Conservation (phyloP, 1,284 basidiomycete species). For the Marasmius fiardii region DNA sequence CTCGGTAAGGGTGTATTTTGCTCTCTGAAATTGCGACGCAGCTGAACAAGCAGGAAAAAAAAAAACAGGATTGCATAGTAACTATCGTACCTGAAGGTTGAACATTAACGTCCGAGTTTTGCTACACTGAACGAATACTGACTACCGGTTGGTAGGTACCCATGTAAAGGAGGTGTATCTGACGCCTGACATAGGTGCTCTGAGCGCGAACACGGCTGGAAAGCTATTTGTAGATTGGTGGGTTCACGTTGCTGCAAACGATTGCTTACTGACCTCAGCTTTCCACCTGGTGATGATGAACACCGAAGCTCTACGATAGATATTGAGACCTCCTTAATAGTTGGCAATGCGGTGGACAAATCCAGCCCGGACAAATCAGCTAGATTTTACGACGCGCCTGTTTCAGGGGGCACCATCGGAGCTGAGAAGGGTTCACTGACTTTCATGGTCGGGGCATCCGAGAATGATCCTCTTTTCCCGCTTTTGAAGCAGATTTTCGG, state of each 20-base stretch:
- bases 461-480: slow-evolving; percentile 26
- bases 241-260: background rate
- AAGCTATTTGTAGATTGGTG: slow-evolving; percentile 40
- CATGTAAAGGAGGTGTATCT: slow-evolving; percentile 35
- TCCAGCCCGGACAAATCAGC: slow-evolving; percentile 18
- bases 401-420: slow-evolving; percentile 36
- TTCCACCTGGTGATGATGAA: no score
- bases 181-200: slow-evolving; percentile 26
- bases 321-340: slow-evolving; percentile 27
- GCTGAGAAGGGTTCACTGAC: slow-evolving; percentile 33
- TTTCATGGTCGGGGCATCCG: slow-evolving; percentile 33
- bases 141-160: slow-evolving; percentile 21
- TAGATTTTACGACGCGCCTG: slow-evolving; percentile 34
- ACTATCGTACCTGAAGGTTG: slow-evolving; percentile 39
- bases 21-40: background rate
- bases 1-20: slow-evolving; percentile 24
- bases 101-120: background rate
- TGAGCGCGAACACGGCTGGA: slow-evolving; percentile 29
- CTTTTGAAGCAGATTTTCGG: slow-evolving; percentile 27
- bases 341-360: slow-evolving; percentile 25
- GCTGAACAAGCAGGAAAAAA: no score
- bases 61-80: slow-evolving; percentile 31
- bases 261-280: background rate
- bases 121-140: background rate
- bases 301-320: slow-evolving; percentile 40